phyloP scores from a whole-genome alignment of 495 filamentous ascomycete genomes.

The Penicillium turbatum region DNA sequence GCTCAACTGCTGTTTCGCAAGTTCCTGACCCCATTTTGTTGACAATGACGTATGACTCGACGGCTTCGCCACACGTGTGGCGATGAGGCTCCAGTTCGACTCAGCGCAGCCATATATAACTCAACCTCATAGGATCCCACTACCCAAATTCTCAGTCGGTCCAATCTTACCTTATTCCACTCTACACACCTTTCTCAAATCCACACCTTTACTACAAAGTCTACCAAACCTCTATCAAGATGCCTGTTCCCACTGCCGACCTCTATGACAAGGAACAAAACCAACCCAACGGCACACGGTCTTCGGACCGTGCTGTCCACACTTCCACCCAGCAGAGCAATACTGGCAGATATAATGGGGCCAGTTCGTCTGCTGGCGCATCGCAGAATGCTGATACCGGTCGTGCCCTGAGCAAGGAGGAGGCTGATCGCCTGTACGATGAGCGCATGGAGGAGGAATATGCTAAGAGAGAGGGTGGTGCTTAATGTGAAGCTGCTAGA shows the following conservation, averaged over 20 bases:
- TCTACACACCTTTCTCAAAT: not conserved
- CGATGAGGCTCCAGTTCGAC: constrained; percentile 3
- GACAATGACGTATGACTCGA: constrained; percentile 16
- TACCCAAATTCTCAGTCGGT: not conserved
- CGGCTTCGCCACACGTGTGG: constrained; percentile 16
- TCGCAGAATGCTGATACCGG: constrained; percentile 18
- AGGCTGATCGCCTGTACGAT: constrained; percentile 60
- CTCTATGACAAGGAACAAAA: constrained; percentile 15
- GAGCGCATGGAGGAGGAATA: constrained; percentile 76
- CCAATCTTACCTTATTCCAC: not conserved
- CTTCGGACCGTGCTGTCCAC: constrained; percentile 4
- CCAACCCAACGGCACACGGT: constrained; percentile 9
- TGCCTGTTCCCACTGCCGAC: constrained; percentile 30
- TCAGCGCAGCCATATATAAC: not conserved
- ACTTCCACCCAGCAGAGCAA: constrained; percentile 12
- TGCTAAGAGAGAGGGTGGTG: constrained; percentile 70
- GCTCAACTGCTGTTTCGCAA: not conserved
- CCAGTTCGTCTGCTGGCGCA: constrained; percentile 10
- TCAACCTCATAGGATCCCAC: not conserved
- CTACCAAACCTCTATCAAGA: constrained; percentile 17
- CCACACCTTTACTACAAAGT: not conserved
- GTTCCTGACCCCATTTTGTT: not conserved
- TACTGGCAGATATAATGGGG: constrained; percentile 11
- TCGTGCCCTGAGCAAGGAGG: constrained; percentile 41
- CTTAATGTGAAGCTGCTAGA: constrained; percentile 28